Conservation (phyloP, 441 rosid species). For the Viola pubescens region DNA sequence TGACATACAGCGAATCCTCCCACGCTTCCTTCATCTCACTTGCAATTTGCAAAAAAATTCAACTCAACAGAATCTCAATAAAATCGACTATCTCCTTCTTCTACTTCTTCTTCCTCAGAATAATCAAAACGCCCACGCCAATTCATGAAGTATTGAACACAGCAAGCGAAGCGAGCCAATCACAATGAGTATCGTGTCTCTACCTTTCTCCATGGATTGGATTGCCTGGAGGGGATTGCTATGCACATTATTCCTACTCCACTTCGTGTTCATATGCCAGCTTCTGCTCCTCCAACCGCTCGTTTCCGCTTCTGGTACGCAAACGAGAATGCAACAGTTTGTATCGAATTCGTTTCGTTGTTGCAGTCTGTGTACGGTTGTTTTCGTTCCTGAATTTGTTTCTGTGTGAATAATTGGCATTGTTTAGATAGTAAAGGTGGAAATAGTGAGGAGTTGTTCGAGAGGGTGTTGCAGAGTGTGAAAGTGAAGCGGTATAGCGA, state of each 20-base stretch:
- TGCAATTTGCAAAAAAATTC: neutral
- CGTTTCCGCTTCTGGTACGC: conserved; percentile 67
- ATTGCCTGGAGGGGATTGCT: conserved; percentile 65
- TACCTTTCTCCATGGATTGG: conserved; percentile 34
- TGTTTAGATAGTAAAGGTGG: conserved; percentile 51
- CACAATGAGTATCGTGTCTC: neutral
- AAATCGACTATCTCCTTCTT: neutral
- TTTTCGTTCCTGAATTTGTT: neutral
- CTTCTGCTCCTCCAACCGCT: conserved; percentile 85
- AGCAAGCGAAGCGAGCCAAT: neutral
- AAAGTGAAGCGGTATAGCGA: conserved; percentile 71
- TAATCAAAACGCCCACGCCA: neutral
- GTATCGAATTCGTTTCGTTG: too few species aligned
- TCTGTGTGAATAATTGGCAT: neutral
- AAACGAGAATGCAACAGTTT: too few species aligned
- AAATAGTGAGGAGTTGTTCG: conserved; percentile 59
- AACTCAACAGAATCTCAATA: too few species aligned
- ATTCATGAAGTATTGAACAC: too few species aligned
- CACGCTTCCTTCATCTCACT: neutral
- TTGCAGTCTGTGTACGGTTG: neutral
- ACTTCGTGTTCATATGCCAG: conserved; percentile 76
- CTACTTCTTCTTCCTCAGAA: neutral
- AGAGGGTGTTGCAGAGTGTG: conserved; percentile 68
- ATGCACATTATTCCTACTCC: conserved; percentile 48
- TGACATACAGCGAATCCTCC: neutral